Percentiles rank a stretch among this genome's conserved stretches.
These are phyloP conservation scores for Rostrohypoxylon terebratum DNA, from an alignment of 495 filamentous ascomycete genomes.

Conservation along the genomic window DNA sequence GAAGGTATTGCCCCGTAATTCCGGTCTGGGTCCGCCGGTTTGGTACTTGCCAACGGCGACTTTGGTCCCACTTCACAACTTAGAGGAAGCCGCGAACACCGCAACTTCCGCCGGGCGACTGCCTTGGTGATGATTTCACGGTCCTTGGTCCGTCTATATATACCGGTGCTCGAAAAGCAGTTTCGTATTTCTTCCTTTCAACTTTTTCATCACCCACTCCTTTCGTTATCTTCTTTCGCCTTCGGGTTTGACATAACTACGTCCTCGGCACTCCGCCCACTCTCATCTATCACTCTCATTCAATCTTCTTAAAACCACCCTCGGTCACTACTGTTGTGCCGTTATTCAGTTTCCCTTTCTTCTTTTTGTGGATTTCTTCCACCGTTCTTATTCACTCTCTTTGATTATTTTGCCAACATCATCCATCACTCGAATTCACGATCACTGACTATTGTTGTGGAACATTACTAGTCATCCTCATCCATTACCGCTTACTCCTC, in stretches of 20 bases:
- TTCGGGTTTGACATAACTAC: background rate
- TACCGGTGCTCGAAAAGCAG: background rate
- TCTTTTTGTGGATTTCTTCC: background rate
- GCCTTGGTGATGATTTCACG: background rate
- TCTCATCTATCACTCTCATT: background rate
- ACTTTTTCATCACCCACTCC: background rate
- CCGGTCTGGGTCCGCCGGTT: background rate
- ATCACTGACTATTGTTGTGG: background rate
- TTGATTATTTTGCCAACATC: background rate
- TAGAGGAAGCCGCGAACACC: background rate
- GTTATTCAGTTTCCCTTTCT: background rate
- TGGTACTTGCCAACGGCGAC: background rate
- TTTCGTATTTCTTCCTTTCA: background rate
- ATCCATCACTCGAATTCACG: background rate
- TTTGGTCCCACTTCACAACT: background rate
- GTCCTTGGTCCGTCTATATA: background rate
- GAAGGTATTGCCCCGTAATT: background rate
- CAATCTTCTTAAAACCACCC: background rate
- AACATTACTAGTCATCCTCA: background rate
- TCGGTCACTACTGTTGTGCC: background rate
- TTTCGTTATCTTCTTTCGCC: background rate
- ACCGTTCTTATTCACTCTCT: background rate
- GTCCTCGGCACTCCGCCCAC: background rate
- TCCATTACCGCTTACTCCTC: background rate
- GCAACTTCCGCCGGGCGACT: background rate